Base-by-base conservation (phyloP, 2,329 filamentous ascomycete genomes). In the Aspergillus calidoustus region DNA sequence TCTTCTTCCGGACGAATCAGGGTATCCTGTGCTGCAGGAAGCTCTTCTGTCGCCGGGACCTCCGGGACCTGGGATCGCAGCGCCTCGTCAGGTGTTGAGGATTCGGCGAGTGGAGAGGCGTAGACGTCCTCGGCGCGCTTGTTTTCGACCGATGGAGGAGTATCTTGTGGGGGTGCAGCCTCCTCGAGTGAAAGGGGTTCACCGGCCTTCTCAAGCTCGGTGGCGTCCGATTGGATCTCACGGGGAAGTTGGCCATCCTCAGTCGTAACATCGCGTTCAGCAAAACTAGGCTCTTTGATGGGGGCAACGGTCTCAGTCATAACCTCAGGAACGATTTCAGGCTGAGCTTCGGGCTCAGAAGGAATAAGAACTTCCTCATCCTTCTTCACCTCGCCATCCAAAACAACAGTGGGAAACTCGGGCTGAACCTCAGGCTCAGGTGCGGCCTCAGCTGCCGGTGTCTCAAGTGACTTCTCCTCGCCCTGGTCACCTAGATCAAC, bases 401-500 rank as follows among this genome's bases (percentile, higher is more conserved):
- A 3, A 41, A 41, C 4, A 34, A 9, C n/a, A 53, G 31, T 15
- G 6, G 34, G 11, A 19, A 51, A 17, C 28, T 43, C 51, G 15
- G 34, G 34, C 34, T 41, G 34, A 54, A 19, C 4, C 28, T 47
- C 25, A 9, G 13, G 25, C 19, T 48, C 30, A 8, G 48, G 25
- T 15, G 22, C 30, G 19, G 53, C 13, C 13, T 48, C 22, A 43
- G 28, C 19, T 2, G 15, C 30, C 3, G 46, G 38, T 11, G 52
- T 46, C 25, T 60, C 49, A 25, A 38, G 55, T 17, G 46, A 22
- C 55, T 57, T n/a, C 13, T 58, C 49, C 41, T 60, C 41, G 9
- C 72, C 70, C 8, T 65, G 56, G 54, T 57, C 57, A 51, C 57
- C 44, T 43, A 63, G n/a, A 31, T 69, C 63, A 34, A 60, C 49